These are phyloP conservation scores for Diplogelasinospora grovesii DNA, from an alignment of 495 filamentous ascomycete species.

Conservation along the genomic window DNA sequence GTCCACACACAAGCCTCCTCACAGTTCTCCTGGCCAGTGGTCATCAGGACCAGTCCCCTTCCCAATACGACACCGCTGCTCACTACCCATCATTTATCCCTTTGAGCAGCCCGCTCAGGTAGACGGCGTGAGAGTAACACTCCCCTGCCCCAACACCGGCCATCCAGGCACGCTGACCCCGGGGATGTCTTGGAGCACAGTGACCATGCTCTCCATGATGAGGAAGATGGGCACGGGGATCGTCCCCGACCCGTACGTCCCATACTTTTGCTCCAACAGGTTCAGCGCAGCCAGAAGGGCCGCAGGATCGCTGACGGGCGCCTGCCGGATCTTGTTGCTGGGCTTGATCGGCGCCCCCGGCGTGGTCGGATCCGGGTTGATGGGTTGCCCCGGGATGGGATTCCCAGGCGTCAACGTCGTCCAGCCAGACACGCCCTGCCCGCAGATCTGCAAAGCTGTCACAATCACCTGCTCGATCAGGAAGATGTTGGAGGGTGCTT, in stretches of 20 bases:
- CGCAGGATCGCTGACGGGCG: constrained; percentile 4
- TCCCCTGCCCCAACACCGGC: constrained; percentile 16
- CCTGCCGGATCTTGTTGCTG: constrained; percentile 4
- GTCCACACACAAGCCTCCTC: not conserved
- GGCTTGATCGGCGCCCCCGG: constrained; percentile 24
- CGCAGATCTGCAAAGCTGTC: constrained; percentile 18
- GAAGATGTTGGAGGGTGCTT: constrained; percentile 13
- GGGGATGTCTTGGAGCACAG: constrained; percentile 11
- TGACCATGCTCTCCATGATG: constrained; percentile 15
- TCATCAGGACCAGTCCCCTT: too few species aligned
- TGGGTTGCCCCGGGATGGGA: constrained; percentile 22
- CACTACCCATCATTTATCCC: too few species aligned
- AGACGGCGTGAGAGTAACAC: constrained; percentile 13
- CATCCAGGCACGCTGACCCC: constrained; percentile 14
- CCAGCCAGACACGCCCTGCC: constrained; percentile 18
- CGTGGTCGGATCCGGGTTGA: constrained; percentile 24
- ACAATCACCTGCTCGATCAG: constrained; percentile 19
- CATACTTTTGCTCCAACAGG: constrained; percentile 16
- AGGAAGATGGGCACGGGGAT: constrained; percentile 15
- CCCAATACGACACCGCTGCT: not conserved
- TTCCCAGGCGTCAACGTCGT: constrained; percentile 19
- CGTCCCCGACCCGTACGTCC: constrained; percentile 7
- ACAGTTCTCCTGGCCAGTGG: too few species aligned
- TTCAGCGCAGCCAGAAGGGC: constrained; percentile 13
- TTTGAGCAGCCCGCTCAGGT: constrained; percentile 15